Evolutionary conservation across 768 basidiomycete species (phyloP), one percentile per base, ranked within the genome.

Genomic region (Wakefieldia striispora): DNA sequence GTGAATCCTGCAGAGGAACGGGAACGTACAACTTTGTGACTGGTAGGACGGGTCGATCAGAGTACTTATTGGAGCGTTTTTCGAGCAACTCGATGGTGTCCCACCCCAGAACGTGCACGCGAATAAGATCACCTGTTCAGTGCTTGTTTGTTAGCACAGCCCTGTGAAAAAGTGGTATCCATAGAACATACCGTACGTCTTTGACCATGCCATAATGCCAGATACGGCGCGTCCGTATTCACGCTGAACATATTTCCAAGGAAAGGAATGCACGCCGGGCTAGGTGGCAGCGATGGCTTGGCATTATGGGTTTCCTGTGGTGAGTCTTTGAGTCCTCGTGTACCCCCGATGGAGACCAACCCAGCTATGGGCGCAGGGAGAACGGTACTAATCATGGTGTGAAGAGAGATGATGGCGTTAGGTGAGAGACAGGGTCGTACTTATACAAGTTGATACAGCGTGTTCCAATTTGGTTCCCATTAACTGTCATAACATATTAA

Each of bases 21-120:
- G 16, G 41, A n/a, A 47, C 53, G 24, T 26, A 52, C 61, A 60
- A 7, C 1, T 47, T 44, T 9, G 44, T 41, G 13, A n/a, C 17
- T 17, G 45, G n/a, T 11, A 31, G 37, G 3, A 11, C 11, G 9
- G 61, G 45, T 7, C 59, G 43, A 41, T 55, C 53, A 40, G 78
- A 82, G 57, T 82, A 82, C 19, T 77, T 76, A 10, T 73, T 59
- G 40, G 79, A 75, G 26, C 77, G 72, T 56, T 72, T 77, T 33
- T 82, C 81, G 27, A 83, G 62, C 27, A 83, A 63, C 38, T 79
- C 78, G 19, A 68, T 57, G 60, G 81, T 70, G 2, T 75, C 68
- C 49, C 75, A 71, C 29, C 72, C 69, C 44, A 82, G 62, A 21
- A 79, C 56, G 19, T 33, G 16, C 49, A 33, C n/a, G n/a, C n/a